These are phyloP conservation scores for Exophiala lecanii-corni DNA, from an alignment of 2,329 filamentous ascomycete genomes.

Conservation along the genomic window DNA sequence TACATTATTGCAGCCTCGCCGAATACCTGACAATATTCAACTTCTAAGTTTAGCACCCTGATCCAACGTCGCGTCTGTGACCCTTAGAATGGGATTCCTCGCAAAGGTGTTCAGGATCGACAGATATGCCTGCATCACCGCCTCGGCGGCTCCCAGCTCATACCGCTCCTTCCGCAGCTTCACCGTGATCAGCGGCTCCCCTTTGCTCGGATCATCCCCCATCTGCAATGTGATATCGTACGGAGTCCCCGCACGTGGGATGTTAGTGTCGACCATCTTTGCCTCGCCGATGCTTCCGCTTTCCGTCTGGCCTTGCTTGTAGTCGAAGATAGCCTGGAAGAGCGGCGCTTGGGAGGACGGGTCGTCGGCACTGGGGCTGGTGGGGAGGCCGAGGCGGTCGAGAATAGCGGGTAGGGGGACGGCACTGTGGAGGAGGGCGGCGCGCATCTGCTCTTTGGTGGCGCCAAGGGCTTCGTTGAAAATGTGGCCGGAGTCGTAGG, in stretches of 20 bases:
- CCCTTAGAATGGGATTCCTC: constrained; percentile 5
- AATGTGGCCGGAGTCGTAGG: constrained; percentile 18
- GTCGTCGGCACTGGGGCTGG: constrained; percentile 1
- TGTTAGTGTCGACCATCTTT: constrained; percentile 6
- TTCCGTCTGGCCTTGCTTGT: constrained; percentile 33
- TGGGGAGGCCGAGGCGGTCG: constrained; percentile 3
- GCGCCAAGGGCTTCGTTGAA: constrained; percentile 29
- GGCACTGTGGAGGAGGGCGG: constrained; percentile 2
- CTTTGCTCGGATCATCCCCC: constrained; percentile 9
- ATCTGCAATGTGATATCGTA: constrained; percentile 11
- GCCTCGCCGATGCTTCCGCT: constrained; percentile 27
- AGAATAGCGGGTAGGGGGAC: constrained; percentile 1
- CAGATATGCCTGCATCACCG: constrained; percentile 6
- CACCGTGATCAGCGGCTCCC: constrained; percentile 7
- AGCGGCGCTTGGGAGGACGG: constrained; percentile 33
- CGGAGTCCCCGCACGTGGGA: constrained; percentile 5
- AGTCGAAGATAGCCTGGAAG: constrained; percentile 50
- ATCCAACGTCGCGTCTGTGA: constrained; percentile 7
- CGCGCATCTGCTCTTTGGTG: neutral
- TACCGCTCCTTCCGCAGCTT: constrained; percentile 8
- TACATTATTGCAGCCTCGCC: too few species aligned
- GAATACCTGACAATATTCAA: too few species aligned
- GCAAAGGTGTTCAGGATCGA: constrained; percentile 9
- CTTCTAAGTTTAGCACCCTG: constrained; percentile 5
- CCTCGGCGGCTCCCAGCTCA: constrained; percentile 5